Base-by-base conservation (phyloP, 495 filamentous ascomycete species). In the Hypoxylon subgilvum region DNA sequence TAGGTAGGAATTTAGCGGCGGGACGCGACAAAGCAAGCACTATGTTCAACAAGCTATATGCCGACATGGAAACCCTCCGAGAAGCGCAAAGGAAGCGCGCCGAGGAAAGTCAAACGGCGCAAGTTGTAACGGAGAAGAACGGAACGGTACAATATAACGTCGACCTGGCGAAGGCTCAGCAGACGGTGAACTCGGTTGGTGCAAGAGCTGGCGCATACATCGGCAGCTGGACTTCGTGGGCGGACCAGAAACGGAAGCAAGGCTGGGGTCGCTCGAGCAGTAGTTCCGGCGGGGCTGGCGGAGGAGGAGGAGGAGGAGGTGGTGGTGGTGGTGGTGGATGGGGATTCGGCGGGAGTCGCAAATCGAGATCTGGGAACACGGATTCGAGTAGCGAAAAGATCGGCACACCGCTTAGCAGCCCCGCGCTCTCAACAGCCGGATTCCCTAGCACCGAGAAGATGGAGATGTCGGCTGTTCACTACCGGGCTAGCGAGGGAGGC, bases 201-300 rank as follows among this genome's bases (percentile, higher is more conserved):
- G 81, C 86, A 58, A 87, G 86, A 57, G 93, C 93, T 7, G 83
- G 90, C 13, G 88, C 93, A 4, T 98, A 96, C 64, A 79, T 98
- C 40, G 92, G 87, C 42, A 95, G 91, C 19, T 97, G 95, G 95
- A 87, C 92, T n/a, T 75, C 84, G 1, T 98, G 94, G 94, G 93
- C 93, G 4, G 86, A 84, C 22, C 92, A 98, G 73, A 96, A 95
- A 74, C 79, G 88, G 40, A 90, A 88, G 66, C 77, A 74, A 31
- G 81, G 84, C 6, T 83, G 82, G 78, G 79, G 76, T 39, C 68
- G 76, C 6, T 53, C 73, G 18, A 72, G 58, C 25, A 49, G 40
- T 14, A 71, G 58, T 43, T 50, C 54, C 10, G 56, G 27, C 16
- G 60, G 38, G 23, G 45, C 22, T 38, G 47, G 34, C 21, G 23